phyloP scores from a whole-genome alignment of 108 stramenopile species.

The Cyclostephanos tholiformis region DNA sequence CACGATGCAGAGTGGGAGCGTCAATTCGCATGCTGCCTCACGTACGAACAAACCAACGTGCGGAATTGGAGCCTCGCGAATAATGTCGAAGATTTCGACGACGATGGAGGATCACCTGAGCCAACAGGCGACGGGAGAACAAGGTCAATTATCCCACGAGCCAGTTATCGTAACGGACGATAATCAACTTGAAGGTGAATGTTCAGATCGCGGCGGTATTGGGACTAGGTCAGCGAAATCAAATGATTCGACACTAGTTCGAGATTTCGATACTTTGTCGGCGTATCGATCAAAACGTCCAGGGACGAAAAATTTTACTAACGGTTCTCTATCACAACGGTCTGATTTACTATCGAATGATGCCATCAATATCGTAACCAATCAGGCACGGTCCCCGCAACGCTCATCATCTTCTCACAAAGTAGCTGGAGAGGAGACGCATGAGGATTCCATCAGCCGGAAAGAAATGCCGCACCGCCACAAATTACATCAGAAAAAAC shows the following conservation, averaged over 20 bases:
- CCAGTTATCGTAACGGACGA: background rate
- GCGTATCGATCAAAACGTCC: background rate
- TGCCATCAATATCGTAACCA: background rate
- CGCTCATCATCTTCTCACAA: background rate
- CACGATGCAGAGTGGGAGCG: conserved; percentile 2
- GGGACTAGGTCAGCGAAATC: conserved; percentile 1
- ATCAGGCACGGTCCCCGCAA: background rate
- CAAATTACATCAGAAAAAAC: background rate
- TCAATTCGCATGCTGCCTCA: background rate
- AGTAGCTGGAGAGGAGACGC: background rate
- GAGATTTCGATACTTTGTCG: background rate
- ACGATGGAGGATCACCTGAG: background rate
- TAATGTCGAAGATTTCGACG: background rate
- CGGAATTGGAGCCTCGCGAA: background rate
- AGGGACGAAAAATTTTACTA: background rate
- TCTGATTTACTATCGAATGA: conserved; percentile 5
- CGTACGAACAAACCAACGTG: background rate
- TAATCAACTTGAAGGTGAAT: background rate
- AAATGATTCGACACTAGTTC: background rate
- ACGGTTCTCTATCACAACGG: background rate
- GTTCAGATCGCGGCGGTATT: background rate
- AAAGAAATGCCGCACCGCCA: background rate
- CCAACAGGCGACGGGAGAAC: background rate
- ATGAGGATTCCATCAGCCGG: background rate
- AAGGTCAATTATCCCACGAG: background rate